Conservation (phyloP, 345 rosid genomes). For the Boechera divaricarpa region DNA sequence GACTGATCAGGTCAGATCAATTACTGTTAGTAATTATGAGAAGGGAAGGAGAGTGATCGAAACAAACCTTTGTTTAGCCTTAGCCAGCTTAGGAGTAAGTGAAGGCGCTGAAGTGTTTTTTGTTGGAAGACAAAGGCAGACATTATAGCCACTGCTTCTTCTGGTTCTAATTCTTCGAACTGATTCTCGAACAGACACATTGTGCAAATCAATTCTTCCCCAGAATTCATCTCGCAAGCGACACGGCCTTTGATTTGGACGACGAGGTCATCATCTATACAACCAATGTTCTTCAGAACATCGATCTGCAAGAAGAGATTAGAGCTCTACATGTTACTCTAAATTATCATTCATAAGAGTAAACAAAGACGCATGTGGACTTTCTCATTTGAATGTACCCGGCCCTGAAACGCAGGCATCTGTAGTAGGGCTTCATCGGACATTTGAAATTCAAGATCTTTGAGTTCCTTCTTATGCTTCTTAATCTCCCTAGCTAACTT, state of each 20-base stretch:
- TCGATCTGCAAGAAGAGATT: constrained; percentile 67
- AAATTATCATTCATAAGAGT: constrained; percentile 17
- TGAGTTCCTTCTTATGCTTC: constrained; percentile 71
- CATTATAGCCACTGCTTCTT: constrained; percentile 98
- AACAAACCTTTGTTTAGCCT: constrained; percentile 76
- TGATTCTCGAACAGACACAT: constrained; percentile 96
- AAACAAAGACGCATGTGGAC: constrained; percentile 20
- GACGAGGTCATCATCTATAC: constrained; percentile 84
- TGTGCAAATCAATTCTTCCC: constrained; percentile 93
- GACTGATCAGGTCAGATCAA: constrained; percentile 2
- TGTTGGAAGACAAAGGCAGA: constrained; percentile 99
- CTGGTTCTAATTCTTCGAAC: constrained; percentile 88
- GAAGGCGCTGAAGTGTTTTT: constrained; percentile 84
- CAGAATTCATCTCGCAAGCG: constrained; percentile 99
- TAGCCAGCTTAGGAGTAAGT: constrained; percentile 73
- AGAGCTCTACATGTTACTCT: constrained; percentile 32
- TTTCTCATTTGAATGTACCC: constrained; percentile 59
- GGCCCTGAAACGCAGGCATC: constrained; percentile 97
- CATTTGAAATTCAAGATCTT: constrained; percentile 61
- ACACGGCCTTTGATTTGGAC: constrained; percentile 98
- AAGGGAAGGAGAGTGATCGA: constrained; percentile 2
- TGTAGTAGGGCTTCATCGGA: constrained; percentile 91
- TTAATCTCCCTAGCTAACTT: constrained; percentile 70
- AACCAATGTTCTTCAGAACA: constrained; percentile 85
- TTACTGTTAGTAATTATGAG: background rate